phyloP scores from a whole-genome alignment of 371 early-diverging fungal species.

The Apophysomyces elegans region DNA sequence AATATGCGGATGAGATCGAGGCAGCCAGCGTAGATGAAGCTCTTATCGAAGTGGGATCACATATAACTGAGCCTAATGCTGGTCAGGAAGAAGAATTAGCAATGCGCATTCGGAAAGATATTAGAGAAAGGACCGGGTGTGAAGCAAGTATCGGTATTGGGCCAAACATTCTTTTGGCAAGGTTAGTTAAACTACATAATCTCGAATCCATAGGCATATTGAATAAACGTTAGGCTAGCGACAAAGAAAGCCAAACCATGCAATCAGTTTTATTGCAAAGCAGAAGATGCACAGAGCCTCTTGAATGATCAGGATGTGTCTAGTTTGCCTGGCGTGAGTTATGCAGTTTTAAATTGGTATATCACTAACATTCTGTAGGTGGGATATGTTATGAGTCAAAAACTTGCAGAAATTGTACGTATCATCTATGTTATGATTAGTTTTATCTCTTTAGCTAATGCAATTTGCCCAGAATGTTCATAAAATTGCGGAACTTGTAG shows the following conservation, averaged over 20 bases:
- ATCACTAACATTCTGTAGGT: constrained; percentile 26
- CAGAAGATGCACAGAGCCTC: constrained; percentile 39
- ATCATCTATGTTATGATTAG: not conserved
- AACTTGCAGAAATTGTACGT: constrained; percentile 43
- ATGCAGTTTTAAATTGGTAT: not conserved
- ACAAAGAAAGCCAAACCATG: constrained; percentile 86
- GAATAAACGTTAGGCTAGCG: constrained; percentile 52
- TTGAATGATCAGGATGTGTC: constrained; percentile 41
- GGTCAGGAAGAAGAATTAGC: constrained; percentile 41
- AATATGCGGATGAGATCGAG: constrained; percentile 72
- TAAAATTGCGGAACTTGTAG: constrained; percentile 61
- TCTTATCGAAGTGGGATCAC: constrained; percentile 70
- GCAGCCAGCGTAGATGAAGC: constrained; percentile 86
- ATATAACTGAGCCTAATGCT: constrained; percentile 33
- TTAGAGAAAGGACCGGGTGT: constrained; percentile 65
- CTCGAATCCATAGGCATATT: not conserved
- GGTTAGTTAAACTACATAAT: constrained; percentile 22
- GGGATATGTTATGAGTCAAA: constrained; percentile 49
- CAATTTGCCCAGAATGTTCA: constrained; percentile 44
- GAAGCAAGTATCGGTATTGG: constrained; percentile 80
- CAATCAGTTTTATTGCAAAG: constrained; percentile 56
- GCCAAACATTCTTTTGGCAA: constrained; percentile 75
- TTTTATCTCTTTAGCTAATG: constrained; percentile 18
- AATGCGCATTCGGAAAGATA: constrained; percentile 32
- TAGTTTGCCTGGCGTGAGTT: constrained; percentile 48